Conservation (phyloP, 2,329 filamentous ascomycete genomes). For the Elsinoe ampelina region DNA sequence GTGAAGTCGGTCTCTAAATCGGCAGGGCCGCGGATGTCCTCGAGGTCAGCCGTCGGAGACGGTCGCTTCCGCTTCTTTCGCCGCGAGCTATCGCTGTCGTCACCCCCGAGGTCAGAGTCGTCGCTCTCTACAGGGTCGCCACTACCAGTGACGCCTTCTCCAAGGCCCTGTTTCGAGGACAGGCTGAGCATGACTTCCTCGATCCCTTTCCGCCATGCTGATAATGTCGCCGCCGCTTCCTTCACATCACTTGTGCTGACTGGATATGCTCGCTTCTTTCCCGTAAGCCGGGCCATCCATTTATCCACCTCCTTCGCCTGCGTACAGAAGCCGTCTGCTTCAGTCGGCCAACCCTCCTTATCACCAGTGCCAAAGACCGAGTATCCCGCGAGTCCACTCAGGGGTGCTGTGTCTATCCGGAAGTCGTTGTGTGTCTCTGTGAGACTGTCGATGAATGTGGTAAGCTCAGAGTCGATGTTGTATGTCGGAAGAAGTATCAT, state of each 20-base stretch:
- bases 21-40: constrained; percentile 59
- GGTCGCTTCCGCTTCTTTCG: constrained; percentile 33
- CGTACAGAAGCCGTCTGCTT: constrained; percentile 84
- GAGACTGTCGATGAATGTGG: constrained; percentile 77
- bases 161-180: constrained; percentile 43
- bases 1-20: constrained; percentile 81
- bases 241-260: constrained; percentile 83
- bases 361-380: constrained; percentile 93
- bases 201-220: constrained; percentile 71
- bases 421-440: constrained; percentile 95
- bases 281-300: constrained; percentile 95
- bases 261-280: constrained; percentile 75
- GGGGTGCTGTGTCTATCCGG: constrained; percentile 79
- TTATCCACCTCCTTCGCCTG: constrained; percentile 84
- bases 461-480: constrained; percentile 87
- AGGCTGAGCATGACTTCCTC: constrained; percentile 59
- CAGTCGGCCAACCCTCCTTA: constrained; percentile 81
- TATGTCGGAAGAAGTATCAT: constrained; percentile 80
- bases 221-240: constrained; percentile 57
- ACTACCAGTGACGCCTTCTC: constrained; percentile 65
- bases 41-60: constrained; percentile 52
- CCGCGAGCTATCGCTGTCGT: constrained; percentile 21
- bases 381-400: constrained; percentile 71
- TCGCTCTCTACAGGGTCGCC: constrained; percentile 80
- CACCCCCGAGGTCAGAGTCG: constrained; percentile 51